Base-by-base conservation (phyloP, 257 asterid species). In the Knoxia roxburghii region DNA sequence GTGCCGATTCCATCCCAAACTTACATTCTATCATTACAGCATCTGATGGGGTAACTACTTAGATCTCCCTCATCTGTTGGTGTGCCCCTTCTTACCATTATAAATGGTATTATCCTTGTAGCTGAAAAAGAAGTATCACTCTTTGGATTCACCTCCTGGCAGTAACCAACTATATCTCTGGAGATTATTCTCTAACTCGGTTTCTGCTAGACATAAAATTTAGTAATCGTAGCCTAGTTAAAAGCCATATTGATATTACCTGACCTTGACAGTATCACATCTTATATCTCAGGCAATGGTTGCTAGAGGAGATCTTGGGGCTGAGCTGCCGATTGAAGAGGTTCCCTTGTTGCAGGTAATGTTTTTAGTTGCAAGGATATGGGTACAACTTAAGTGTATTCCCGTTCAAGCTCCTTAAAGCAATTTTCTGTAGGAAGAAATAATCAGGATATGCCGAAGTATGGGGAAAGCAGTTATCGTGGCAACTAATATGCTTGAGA, bases 301-400 rank as follows among this genome's bases (percentile, higher is more conserved):
- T 83, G 96, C 96, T 58, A 89, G 98, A 81, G 98, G 98, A 65
- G 98, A 92, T 82, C 98, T 92, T 71, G 98, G 98, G 63, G 97
- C 97, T 26, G 96, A 89, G 85, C 75, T 91, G 79, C 98, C 98
- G 54, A 77, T 92, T 64, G 98, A 92, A 83, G 98, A 92, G 81
- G 98, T 89, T 79, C 98, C 97, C 71, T 70, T 92, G 72, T 82
- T 92, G 90, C 98, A 92, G 98, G 97, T 89, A 80, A 64, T 49
- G 32, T n/a, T 55, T 6, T 61, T 26, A 13, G 17, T 57, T 9
- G 9, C 23, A 9, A 26, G 21, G 68, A 52, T 39, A 30, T 64
- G 35, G 15, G 15, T 26, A 24, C 33, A 46, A 40, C 39, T 35
- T 55, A 29, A 4, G 24, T 27, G 9, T 45, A 43, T 46, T 40